Evolutionary conservation across 768 basidiomycete genomes (phyloP).

Genomic region (Suillus brevipes): DNA sequence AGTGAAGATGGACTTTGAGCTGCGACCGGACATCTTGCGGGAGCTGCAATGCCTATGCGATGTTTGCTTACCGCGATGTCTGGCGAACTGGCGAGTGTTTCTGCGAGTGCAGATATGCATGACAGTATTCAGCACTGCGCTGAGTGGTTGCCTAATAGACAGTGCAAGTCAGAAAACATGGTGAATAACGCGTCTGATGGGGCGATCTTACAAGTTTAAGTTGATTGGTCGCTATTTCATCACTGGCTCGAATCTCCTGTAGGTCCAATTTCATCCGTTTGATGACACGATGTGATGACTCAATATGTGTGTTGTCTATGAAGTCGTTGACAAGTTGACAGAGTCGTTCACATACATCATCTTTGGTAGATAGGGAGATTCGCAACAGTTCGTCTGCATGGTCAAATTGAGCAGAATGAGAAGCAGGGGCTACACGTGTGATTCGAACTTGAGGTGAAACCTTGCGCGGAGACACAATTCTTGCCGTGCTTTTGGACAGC

Average conservation of each 20-base stretch:
- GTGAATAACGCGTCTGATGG: too few species aligned
- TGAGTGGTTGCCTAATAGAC: too few species aligned
- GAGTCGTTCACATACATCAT: conserved; percentile 54
- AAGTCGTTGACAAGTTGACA: background rate
- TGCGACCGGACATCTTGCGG: too few species aligned
- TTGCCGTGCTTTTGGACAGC: conserved; percentile 44
- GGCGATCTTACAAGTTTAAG: too few species aligned
- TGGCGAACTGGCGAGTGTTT: too few species aligned
- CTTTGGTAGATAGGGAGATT: conserved; percentile 54
- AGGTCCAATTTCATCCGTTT: conserved; percentile 77
- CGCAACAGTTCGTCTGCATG: conserved; percentile 48
- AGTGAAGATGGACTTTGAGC: too few species aligned
- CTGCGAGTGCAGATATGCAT: too few species aligned
- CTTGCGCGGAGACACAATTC: conserved; percentile 49
- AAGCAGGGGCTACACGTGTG: conserved; percentile 19
- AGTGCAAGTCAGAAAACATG: too few species aligned
- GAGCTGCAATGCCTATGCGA: too few species aligned
- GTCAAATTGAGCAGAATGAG: conserved; percentile 35
- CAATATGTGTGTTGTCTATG: conserved; percentile 51
- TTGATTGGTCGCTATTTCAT: conserved; percentile 9
- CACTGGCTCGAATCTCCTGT: conserved; percentile 38
- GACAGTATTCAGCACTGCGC: too few species aligned
- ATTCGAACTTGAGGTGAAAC: conserved; percentile 56
- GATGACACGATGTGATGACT: conserved; percentile 65
- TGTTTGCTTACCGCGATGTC: too few species aligned